These are phyloP conservation scores for Periconia sp. DNA, from an alignment of 2,329 filamentous ascomycete genomes.

Conservation along the genomic window DNA sequence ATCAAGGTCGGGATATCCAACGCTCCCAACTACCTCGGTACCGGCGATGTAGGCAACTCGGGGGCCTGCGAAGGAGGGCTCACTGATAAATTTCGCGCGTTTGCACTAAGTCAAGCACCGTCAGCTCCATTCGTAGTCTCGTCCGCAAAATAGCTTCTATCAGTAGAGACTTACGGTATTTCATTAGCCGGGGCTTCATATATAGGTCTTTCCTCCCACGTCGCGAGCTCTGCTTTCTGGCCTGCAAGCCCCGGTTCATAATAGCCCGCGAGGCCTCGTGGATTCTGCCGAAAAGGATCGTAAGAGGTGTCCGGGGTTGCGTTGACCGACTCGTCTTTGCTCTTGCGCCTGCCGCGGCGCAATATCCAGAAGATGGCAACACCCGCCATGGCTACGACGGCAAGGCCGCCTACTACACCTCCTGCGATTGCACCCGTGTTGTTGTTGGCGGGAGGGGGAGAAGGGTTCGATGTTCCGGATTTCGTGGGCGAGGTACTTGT, in stretches of 20 bases:
- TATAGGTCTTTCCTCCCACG: not conserved
- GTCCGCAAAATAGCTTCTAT: no score
- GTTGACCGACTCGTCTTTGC: not conserved
- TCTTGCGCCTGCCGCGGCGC: not conserved
- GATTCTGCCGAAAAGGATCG: not conserved
- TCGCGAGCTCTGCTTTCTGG: not conserved
- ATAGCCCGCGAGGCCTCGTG: not conserved
- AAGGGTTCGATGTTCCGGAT: not conserved
- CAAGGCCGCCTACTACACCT: not conserved
- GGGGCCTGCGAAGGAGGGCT: no score
- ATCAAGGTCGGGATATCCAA: no score
- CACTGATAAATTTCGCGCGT: no score
- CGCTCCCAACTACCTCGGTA: no score
- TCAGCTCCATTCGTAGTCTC: not conserved
- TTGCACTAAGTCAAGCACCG: not conserved
- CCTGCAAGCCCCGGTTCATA: not conserved
- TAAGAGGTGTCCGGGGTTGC: not conserved
- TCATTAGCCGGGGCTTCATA: not conserved
- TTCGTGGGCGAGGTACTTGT: not conserved
- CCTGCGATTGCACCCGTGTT: not conserved
- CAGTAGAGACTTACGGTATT: not conserved
- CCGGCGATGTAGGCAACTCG: no score
- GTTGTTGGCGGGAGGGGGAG: not conserved
- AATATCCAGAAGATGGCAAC: not conserved
- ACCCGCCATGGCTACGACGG: not conserved